Conservation (phyloP, 805 yeast species). For the Candida insectalens region DNA sequence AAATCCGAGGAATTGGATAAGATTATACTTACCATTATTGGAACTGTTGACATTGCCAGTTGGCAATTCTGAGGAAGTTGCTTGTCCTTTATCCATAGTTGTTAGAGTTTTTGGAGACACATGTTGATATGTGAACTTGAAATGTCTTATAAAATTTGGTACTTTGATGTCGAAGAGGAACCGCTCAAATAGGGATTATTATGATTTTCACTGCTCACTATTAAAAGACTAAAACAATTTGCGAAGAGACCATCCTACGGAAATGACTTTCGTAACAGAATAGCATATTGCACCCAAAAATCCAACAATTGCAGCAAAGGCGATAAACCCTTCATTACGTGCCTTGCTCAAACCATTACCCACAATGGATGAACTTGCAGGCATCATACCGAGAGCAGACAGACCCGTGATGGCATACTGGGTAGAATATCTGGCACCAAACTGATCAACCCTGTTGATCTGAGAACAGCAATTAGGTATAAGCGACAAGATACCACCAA, state of each 20-base stretch:
- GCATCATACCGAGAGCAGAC: conserved; percentile 30
- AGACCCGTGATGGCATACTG: conserved; percentile 35
- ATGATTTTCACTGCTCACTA: too few species aligned
- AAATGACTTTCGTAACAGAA: conserved; percentile 2
- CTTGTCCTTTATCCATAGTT: too few species aligned
- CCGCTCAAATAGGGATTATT: too few species aligned
- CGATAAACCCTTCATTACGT: conserved; percentile 9
- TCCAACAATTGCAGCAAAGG: conserved; percentile 5
- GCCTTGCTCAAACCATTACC: conserved; percentile 5
- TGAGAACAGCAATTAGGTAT: conserved; percentile 53
- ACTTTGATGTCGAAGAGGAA: too few species aligned
- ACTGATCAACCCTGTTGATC: conserved; percentile 44
- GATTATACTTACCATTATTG: too few species aligned
- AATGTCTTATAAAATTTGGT: too few species aligned
- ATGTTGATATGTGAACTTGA: too few species aligned
- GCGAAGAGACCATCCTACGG: conserved; percentile 1
- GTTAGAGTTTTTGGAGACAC: too few species aligned
- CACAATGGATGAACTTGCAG: conserved; percentile 22
- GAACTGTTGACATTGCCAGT: not conserved
- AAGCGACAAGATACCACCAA: conserved; percentile 49
- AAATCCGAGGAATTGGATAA: too few species aligned
- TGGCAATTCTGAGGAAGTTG: too few species aligned
- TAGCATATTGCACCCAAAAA: conserved; percentile 5
- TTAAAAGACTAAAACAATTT: too few species aligned
- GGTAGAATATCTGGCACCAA: conserved; percentile 58